Conservation (phyloP, 164 flowering plant species). For the Piper longum region DNA sequence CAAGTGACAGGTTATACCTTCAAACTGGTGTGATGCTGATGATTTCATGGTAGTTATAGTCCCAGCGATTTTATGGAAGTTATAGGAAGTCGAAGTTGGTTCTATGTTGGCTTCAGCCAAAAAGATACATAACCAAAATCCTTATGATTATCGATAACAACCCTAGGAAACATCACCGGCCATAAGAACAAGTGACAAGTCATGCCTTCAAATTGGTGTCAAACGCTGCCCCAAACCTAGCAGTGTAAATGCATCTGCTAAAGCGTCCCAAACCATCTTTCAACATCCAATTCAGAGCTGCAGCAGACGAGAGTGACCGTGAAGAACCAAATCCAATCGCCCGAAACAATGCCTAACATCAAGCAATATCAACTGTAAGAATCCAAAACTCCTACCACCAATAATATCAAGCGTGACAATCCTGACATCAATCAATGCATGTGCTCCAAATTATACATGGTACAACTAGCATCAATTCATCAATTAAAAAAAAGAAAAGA, state of each 20-base stretch:
- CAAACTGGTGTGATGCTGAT: constrained; percentile 42
- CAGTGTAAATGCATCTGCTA: constrained; percentile 79
- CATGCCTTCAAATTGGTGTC: constrained; percentile 88
- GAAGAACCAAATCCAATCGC: constrained; percentile 86
- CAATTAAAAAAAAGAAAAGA: neutral
- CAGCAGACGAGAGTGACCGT: constrained; percentile 78
- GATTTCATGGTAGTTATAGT: no score
- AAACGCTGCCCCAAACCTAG: constrained; percentile 69
- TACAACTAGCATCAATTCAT: neutral
- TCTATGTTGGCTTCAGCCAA: no score
- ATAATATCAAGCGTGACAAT: no score
- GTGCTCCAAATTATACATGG: neutral
- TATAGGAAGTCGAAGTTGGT: no score
- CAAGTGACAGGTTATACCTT: constrained; percentile 31
- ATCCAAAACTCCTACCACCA: neutral
- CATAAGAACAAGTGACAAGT: neutral
- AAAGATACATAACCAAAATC: no score
- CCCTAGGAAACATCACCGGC: no score
- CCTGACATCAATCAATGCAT: neutral
- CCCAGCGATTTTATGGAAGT: no score
- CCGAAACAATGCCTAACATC: constrained; percentile 75
- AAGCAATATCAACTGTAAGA: constrained; percentile 5
- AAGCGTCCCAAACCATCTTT: constrained; percentile 91
- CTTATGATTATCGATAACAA: no score
- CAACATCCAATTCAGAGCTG: constrained; percentile 86